phyloP scores from a whole-genome alignment of 208 protist species.

The Crithidia thermophila region DNA sequence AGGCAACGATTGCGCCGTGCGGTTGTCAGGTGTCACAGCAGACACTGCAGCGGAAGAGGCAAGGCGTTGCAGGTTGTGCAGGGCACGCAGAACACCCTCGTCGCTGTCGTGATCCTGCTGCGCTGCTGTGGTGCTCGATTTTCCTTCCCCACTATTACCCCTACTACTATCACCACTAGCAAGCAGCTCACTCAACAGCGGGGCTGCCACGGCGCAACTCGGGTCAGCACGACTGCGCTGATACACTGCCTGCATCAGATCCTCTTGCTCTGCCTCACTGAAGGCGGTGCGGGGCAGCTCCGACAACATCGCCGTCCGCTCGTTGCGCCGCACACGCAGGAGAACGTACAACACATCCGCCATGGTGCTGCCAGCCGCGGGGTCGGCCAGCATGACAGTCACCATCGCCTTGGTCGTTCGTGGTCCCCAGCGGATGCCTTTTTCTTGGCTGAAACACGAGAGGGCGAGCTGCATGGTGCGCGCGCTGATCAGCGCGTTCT shows the following conservation, averaged over 20 bases:
- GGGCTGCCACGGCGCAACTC: slow-evolving; percentile 27
- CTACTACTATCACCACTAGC: too few species aligned
- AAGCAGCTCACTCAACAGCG: slow-evolving; percentile 36
- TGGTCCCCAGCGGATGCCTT: slow-evolving; percentile 74
- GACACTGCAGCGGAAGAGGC: background rate
- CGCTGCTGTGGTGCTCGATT: background rate
- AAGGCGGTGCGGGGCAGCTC: slow-evolving; percentile 50
- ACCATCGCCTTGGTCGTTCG: slow-evolving; percentile 64
- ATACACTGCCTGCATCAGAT: slow-evolving; percentile 28
- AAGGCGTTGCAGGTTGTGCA: slow-evolving; percentile 15
- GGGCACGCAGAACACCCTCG: background rate
- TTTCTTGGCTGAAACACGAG: slow-evolving; percentile 60
- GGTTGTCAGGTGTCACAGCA: too few species aligned
- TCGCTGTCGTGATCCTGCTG: background rate
- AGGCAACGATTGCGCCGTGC: background rate
- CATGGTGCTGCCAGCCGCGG: slow-evolving; percentile 12
- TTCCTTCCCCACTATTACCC: too few species aligned
- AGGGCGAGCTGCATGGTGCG: slow-evolving; percentile 71
- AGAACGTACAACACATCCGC: slow-evolving; percentile 64
- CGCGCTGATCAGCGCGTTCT: slow-evolving; percentile 35
- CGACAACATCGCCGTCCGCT: slow-evolving; percentile 36
- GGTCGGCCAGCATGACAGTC: slow-evolving; percentile 19
- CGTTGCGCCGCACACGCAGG: slow-evolving; percentile 60
- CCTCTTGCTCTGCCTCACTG: slow-evolving; percentile 28
- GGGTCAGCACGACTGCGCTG: slow-evolving; percentile 16